phyloP scores from a whole-genome alignment of 139 green algal species.

The Chlamydomonas sphaeroides region DNA sequence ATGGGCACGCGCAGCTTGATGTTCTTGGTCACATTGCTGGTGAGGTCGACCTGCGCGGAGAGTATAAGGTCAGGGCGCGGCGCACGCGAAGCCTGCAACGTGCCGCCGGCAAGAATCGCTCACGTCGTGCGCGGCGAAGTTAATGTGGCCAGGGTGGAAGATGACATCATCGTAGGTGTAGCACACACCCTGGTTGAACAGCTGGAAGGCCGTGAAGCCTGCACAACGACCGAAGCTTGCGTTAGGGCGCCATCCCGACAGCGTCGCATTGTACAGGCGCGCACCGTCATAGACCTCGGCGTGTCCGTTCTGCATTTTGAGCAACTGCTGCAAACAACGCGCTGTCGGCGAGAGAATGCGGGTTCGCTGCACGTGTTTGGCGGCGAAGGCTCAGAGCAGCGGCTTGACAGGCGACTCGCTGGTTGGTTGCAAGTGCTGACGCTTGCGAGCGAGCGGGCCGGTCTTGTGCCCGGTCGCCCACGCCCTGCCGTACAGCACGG shows the following conservation, averaged over 20 bases:
- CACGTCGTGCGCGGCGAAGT: constrained; percentile 94
- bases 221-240: not conserved
- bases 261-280: not conserved
- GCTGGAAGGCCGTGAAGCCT: constrained; percentile 73
- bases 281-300: constrained; percentile 31
- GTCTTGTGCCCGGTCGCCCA: too few species aligned
- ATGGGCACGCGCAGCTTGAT: constrained; percentile 90
- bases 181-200: constrained; percentile 88
- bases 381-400: too few species aligned
- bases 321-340: not conserved
- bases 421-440: too few species aligned
- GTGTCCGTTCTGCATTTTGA: constrained; percentile 35
- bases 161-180: constrained; percentile 99
- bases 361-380: too few species aligned
- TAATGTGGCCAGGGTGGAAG: constrained; percentile 96
- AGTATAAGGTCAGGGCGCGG: too few species aligned
- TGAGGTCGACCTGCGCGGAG: constrained; percentile 86
- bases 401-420: too few species aligned
- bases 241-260: not conserved
- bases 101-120: too few species aligned
- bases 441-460: too few species aligned
- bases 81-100: too few species aligned
- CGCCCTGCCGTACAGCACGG: too few species aligned
- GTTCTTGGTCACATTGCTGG: constrained; percentile 82
- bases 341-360: too few species aligned